phyloP scores from a whole-genome alignment of 768 basidiomycete genomes.

The Mycena vitilis region DNA sequence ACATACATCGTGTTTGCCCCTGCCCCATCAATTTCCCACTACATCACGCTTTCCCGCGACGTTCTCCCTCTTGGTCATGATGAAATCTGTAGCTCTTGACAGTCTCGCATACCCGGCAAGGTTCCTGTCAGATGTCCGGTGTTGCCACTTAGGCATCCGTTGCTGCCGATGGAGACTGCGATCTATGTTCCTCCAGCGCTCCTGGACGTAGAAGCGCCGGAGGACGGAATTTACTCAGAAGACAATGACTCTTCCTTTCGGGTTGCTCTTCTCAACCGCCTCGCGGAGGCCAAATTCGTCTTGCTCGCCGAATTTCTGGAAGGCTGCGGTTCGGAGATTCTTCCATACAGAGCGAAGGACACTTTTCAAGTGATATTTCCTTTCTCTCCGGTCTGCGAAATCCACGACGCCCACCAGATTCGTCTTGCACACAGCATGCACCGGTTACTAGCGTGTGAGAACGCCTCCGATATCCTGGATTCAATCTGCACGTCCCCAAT shows the following conservation, averaged over 20 bases:
- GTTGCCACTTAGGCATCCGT: background rate
- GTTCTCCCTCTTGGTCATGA: background rate
- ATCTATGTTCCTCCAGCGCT: background rate
- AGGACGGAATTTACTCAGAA: no score
- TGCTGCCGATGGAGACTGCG: background rate
- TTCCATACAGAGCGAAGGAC: background rate
- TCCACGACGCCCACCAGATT: background rate
- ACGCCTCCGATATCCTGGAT: no score
- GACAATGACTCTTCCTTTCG: no score
- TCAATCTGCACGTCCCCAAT: no score
- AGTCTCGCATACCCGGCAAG: no score
- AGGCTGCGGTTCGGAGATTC: background rate
- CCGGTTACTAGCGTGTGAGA: no score
- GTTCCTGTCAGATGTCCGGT: background rate
- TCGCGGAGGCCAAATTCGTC: background rate
- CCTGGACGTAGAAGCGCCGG: background rate
- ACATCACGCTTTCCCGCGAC: no score
- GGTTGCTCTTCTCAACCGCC: background rate
- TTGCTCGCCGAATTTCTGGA: background rate
- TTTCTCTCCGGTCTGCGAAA: background rate
- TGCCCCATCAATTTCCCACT: no score
- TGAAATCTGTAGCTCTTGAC: background rate
- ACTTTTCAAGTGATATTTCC: background rate
- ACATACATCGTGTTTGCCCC: no score
- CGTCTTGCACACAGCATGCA: background rate